Percentiles rank a stretch among this genome's conserved stretches.
These are phyloP conservation scores for Neofusicoccum ribis DNA, from an alignment of 2,329 filamentous ascomycete species.

Conservation along the genomic window DNA sequence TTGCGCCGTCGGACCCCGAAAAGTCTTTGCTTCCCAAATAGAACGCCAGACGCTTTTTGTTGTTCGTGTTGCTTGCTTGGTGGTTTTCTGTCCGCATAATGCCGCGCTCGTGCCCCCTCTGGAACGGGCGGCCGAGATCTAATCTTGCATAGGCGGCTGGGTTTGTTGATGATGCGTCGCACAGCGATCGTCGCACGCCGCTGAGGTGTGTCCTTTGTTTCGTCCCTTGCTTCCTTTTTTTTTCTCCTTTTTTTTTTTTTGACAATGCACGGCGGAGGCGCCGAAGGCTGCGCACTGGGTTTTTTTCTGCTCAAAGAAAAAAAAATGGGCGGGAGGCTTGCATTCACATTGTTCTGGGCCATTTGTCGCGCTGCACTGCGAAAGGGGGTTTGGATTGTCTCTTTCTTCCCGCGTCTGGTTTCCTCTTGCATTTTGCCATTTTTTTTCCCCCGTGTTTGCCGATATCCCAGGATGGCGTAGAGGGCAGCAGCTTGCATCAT, in stretches of 20 bases:
- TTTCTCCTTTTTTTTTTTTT: neutral
- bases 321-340: too few relatives aligned
- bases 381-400: too few relatives aligned
- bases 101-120: slow-evolving; percentile 15
- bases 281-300: too few relatives aligned
- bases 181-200: slow-evolving; percentile 10
- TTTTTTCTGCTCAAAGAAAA: too few relatives aligned
- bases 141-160: slow-evolving; percentile 15
- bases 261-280: too few relatives aligned
- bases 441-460: too few relatives aligned
- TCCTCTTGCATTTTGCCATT: too few relatives aligned
- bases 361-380: too few relatives aligned
- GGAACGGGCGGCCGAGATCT: slow-evolving; percentile 13
- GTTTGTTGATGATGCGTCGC: slow-evolving; percentile 15
- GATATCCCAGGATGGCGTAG: too few relatives aligned
- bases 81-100: slow-evolving; percentile 18
- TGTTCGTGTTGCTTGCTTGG: slow-evolving; percentile 7
- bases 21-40: slow-evolving; percentile 20
- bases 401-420: too few relatives aligned
- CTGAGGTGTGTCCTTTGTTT: neutral
- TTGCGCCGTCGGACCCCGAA: slow-evolving; percentile 8
- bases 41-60: slow-evolving; percentile 10
- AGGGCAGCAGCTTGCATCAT: too few relatives aligned
- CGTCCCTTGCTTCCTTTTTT: neutral
- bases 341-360: too few relatives aligned